A percentile compares a stretch with the other conserved stretches of the same genome.
phyloP scores from a whole-genome alignment of 2,329 filamentous ascomycete species.

The Ceratocystiopsis sp. region DNA sequence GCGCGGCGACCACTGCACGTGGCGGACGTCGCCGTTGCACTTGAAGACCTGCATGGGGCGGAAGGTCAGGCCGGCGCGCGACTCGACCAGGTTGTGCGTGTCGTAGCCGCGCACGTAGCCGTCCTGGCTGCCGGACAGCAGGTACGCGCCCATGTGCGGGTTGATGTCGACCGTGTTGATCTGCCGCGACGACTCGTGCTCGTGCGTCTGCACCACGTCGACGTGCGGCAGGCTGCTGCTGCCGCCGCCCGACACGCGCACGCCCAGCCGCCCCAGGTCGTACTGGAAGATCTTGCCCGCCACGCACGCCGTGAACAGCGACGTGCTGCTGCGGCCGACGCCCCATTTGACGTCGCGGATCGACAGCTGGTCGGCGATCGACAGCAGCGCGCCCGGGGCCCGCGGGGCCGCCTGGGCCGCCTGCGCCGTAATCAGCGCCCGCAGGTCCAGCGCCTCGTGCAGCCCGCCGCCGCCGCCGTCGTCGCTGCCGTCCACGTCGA shows the following conservation, averaged over 20 bases:
- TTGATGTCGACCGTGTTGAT: conserved; percentile 47
- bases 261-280: conserved; percentile 34
- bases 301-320: conserved; percentile 45
- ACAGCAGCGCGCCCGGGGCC: conserved; percentile 17
- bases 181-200: conserved; percentile 45
- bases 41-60: conserved; percentile 28
- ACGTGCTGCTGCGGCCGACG: conserved; percentile 27
- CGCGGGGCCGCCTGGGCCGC: conserved; percentile 25
- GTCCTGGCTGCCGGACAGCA: conserved; percentile 48
- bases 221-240: conserved; percentile 17
- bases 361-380: conserved; percentile 38
- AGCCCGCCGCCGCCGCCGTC: conserved; percentile 22
- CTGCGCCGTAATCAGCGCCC: conserved; percentile 34
- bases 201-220: conserved; percentile 39
- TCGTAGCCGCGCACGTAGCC: conserved; percentile 46
- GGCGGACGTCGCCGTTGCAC: conserved; percentile 43
- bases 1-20: conserved; percentile 48
- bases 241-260: conserved; percentile 21
- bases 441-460: conserved; percentile 39
- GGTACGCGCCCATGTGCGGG: conserved; percentile 37
- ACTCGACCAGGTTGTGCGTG: conserved; percentile 29
- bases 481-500: conserved; percentile 26
- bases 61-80: conserved; percentile 32
- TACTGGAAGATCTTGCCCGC: conserved; percentile 50
- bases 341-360: conserved; percentile 46